These are phyloP conservation scores for Kalmanozyma brasiliensis DNA, from an alignment of 1,284 basidiomycete genomes.

Conservation along the genomic window DNA sequence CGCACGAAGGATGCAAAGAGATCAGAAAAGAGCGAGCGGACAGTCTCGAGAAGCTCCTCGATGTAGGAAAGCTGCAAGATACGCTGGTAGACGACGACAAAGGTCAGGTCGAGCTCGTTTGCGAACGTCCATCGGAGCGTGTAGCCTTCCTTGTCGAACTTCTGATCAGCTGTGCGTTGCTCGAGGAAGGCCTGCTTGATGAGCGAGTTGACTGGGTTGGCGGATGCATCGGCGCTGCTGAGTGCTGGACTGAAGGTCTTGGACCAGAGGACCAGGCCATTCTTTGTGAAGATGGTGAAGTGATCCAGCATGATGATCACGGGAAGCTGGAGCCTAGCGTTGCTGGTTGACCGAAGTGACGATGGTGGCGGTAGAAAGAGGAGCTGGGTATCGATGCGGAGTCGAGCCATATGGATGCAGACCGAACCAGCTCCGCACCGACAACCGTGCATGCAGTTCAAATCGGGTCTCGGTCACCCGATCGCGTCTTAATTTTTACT, in stretches of 20 bases:
- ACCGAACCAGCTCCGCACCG: slow-evolving; percentile 23
- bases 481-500: not conserved
- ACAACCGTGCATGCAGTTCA: not conserved
- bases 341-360: too few species aligned
- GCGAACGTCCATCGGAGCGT: slow-evolving; percentile 62
- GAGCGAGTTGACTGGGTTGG: slow-evolving; percentile 58
- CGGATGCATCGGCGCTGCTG: slow-evolving; percentile 23
- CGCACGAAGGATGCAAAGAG: slow-evolving; percentile 55
- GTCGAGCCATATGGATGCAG: slow-evolving; percentile 14
- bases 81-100: slow-evolving; percentile 82
- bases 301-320: slow-evolving; percentile 58
- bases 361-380: slow-evolving; percentile 7
- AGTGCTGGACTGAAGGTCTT: slow-evolving; percentile 56
- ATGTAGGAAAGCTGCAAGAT: slow-evolving; percentile 95
- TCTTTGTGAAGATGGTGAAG: slow-evolving; percentile 59
- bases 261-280: slow-evolving; percentile 63
- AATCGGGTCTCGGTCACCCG: not conserved
- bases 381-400: slow-evolving; percentile 9
- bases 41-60: slow-evolving; percentile 75
- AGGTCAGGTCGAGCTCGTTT: slow-evolving; percentile 63
- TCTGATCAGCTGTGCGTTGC: slow-evolving; percentile 56
- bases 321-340: too few species aligned
- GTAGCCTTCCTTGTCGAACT: slow-evolving; percentile 62
- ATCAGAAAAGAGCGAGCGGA: slow-evolving; percentile 56
- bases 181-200: slow-evolving; percentile 64